phyloP scores from a whole-genome alignment of 2,329 filamentous ascomycete genomes.

The Grosmannia clavigera region DNA sequence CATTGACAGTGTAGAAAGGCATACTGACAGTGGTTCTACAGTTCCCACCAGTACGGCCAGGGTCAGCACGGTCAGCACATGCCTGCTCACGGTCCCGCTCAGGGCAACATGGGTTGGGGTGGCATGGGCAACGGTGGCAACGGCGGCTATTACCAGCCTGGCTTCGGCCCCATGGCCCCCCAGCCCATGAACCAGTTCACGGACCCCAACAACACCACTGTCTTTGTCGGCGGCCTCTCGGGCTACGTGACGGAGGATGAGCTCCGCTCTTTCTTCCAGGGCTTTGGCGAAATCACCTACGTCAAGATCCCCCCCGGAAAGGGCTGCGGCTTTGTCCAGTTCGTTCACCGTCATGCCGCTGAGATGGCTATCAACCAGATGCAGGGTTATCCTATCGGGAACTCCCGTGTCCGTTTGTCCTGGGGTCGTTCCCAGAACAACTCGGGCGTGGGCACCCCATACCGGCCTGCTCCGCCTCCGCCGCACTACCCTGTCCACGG shows the following conservation, averaged over 20 bases:
- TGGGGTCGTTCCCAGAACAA: conserved; percentile 99
- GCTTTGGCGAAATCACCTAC: conserved; percentile 98
- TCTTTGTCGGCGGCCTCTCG: conserved; percentile 93
- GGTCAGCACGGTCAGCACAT: conserved; percentile 25
- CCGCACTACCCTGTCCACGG: conserved; percentile 34
- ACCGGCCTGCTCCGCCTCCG: conserved; percentile 73
- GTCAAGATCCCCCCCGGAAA: conserved; percentile 99
- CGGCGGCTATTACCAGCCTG: conserved; percentile 24
- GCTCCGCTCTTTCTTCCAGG: conserved; percentile 99
- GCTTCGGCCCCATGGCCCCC: conserved; percentile 19
- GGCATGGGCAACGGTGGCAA: conserved; percentile 14
- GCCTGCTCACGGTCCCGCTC: conserved; percentile 26
- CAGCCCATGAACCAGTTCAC: conserved; percentile 94
- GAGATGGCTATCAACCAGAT: conserved; percentile 99
- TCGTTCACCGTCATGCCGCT: conserved; percentile 94
- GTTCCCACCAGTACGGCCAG: conserved; percentile 28
- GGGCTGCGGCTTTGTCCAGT: conserved; percentile 97
- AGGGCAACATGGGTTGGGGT: conserved; percentile 30
- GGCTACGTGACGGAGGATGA: conserved; percentile 99
- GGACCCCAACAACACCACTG: conserved; percentile 98
- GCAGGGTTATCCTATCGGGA: conserved; percentile 98
- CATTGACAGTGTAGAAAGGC: neutral
- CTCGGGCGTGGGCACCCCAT: conserved; percentile 93
- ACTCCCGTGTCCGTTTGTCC: conserved; percentile 91
- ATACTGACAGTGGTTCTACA: conserved; percentile 7